Evolutionary conservation across 2,329 filamentous ascomycete species (phyloP).

Genomic region (Thielaviopsis ethacetica): DNA sequence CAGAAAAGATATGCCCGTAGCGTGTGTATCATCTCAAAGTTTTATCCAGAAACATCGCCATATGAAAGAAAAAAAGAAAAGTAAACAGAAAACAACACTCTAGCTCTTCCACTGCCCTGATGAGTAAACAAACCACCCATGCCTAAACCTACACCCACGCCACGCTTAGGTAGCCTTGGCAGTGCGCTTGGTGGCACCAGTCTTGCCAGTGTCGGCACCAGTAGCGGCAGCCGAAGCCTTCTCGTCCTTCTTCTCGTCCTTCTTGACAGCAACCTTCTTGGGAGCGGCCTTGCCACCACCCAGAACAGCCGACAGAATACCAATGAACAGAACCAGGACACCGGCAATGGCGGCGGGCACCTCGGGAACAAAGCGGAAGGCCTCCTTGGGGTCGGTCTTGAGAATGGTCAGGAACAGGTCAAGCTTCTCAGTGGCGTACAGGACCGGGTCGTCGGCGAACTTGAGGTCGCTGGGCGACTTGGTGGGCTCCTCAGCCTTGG

Average conservation of each 20-base stretch:
- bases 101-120: neutral
- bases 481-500: slow-evolving; percentile 44
- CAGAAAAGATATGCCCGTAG: slow-evolving; percentile 10
- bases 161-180: slow-evolving; percentile 25
- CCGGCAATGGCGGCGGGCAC: slow-evolving; percentile 67
- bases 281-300: slow-evolving; percentile 49
- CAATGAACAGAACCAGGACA: slow-evolving; percentile 51
- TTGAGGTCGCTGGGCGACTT: slow-evolving; percentile 61
- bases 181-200: slow-evolving; percentile 47
- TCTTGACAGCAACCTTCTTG: slow-evolving; percentile 60
- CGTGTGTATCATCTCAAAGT: slow-evolving; percentile 11
- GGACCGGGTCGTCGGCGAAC: slow-evolving; percentile 82
- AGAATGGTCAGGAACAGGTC: slow-evolving; percentile 77
- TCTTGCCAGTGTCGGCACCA: slow-evolving; percentile 59
- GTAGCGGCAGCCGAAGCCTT: slow-evolving; percentile 39
- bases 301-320: slow-evolving; percentile 52
- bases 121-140: neutral
- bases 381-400: slow-evolving; percentile 66
- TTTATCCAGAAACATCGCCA: slow-evolving; percentile 8
- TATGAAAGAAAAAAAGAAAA: slow-evolving; percentile 5
- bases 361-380: slow-evolving; percentile 80
- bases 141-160: neutral
- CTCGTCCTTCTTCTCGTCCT: slow-evolving; percentile 38
- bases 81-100: neutral
- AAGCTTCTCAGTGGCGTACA: slow-evolving; percentile 81